Base-by-base conservation (phyloP, 495 filamentous ascomycete species). In the Aspergillus kassunensis region DNA sequence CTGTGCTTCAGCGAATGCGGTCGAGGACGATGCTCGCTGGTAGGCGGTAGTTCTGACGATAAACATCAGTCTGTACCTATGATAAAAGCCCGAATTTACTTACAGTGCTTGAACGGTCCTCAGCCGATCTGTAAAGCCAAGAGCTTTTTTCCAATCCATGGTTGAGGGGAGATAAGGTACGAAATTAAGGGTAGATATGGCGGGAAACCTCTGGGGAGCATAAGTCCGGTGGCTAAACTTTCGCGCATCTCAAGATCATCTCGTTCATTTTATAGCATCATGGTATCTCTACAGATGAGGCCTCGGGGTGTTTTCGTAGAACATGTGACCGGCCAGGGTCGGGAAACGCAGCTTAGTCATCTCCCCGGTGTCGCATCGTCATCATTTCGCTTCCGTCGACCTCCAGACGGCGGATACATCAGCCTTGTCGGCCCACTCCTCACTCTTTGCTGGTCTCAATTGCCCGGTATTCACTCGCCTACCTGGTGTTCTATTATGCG, bases 51-150 rank as follows among this genome's bases (percentile, higher is more conserved):
- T 76, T 46, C 81, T 84, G 55, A 41, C 19, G 12, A 40, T 25
- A 34, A 30, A 57, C 24, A 44, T 53, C 16, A 41, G 29, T 2
- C 18, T 36, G n/a, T 8, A 7, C 18, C 19, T 5, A 20, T 18
- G 7, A 6, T 11, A 6, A 33, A 6, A 40, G 37, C 25, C 15
- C 7, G 20, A 39, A 39, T 11, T 16, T 42, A 54, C 73, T 65
- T 46, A 75, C 73, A 76, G 66, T 24, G 73, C 71, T 57, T 76
- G 71, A 41, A 81, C 77, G 12, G 61, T 60, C 34, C 61, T 62
- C 43, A 84, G 61, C 44, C 81, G 66, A 34, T 79, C 76, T 16
- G 78, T 69, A 58, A 84, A 83, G 10, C 69, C 69, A 49, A 83
- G 51, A 3, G 54, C 29, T 12, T 58, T 59, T 45, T 58, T 71